Percentiles rank a stretch among this genome's conserved stretches.
Evolutionary conservation across 352 stramenopile genomes (phyloP).

Genomic region (Globisporangium uncinulatum): DNA sequence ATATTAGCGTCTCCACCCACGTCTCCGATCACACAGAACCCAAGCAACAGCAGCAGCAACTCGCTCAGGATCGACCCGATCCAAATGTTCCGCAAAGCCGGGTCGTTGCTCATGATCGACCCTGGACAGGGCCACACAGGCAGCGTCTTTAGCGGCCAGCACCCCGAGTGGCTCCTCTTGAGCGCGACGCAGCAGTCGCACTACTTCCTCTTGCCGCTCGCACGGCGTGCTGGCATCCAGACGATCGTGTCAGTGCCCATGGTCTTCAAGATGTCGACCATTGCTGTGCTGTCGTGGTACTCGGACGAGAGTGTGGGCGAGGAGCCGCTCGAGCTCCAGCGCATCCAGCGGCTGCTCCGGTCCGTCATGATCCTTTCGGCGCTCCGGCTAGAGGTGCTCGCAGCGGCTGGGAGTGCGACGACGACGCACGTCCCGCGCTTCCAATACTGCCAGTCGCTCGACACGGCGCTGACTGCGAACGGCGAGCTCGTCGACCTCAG

Average conservation of each 20-base stretch:
- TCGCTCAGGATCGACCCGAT: slow-evolving; percentile 42
- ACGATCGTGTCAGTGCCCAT: slow-evolving; percentile 70
- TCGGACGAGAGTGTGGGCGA: slow-evolving; percentile 44
- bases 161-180: slow-evolving; percentile 65
- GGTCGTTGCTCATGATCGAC: slow-evolving; percentile 69
- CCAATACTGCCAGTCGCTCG: slow-evolving; percentile 72
- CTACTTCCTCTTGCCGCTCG: slow-evolving; percentile 71
- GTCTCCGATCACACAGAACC: slow-evolving; percentile 13
- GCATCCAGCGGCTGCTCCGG: slow-evolving; percentile 61
- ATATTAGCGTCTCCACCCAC: slow-evolving; percentile 15
- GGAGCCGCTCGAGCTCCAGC: slow-evolving; percentile 56
- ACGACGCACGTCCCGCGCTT: slow-evolving; percentile 48
- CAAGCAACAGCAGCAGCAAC: slow-evolving; percentile 17
- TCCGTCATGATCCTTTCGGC: slow-evolving; percentile 61
- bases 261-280: slow-evolving; percentile 78
- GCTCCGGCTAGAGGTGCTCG: slow-evolving; percentile 46
- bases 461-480: slow-evolving; percentile 68
- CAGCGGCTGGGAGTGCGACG: slow-evolving; percentile 17
- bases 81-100: slow-evolving; percentile 69
- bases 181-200: slow-evolving; percentile 42
- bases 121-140: slow-evolving; percentile 70
- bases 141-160: slow-evolving; percentile 64
- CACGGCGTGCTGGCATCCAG: slow-evolving; percentile 54
- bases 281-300: slow-evolving; percentile 81
- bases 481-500: slow-evolving; percentile 48